These are phyloP conservation scores for Plasmopara viticola DNA, from an alignment of 352 stramenopile genomes.

Conservation along the genomic window DNA sequence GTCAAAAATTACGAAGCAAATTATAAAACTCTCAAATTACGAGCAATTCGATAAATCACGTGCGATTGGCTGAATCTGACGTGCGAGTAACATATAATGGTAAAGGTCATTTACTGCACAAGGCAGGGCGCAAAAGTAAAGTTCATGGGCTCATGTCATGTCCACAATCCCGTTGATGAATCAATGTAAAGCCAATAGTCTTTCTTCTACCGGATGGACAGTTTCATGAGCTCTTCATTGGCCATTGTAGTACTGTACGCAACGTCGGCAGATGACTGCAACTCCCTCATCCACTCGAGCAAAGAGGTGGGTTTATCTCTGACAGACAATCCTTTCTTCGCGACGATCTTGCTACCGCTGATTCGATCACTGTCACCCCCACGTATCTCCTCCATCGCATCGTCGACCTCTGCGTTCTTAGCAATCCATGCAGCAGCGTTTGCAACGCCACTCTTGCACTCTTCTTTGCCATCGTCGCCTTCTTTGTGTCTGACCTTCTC, in stretches of 20 bases:
- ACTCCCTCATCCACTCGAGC: constrained; percentile 30
- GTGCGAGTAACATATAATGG: too few relatives aligned
- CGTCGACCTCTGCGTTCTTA: constrained; percentile 3
- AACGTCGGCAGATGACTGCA: constrained; percentile 34
- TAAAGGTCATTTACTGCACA: too few relatives aligned
- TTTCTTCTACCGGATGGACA: constrained; percentile 16
- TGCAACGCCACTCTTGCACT: neutral
- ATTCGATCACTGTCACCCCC: constrained; percentile 7
- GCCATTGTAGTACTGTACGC: constrained; percentile 38
- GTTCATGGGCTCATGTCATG: too few relatives aligned
- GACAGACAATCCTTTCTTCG: neutral
- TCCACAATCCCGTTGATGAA: too few relatives aligned
- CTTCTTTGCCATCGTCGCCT: constrained; percentile 11
- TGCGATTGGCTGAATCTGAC: too few relatives aligned
- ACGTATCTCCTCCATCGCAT: constrained; percentile 4
- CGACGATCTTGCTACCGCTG: constrained; percentile 1
- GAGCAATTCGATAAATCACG: too few relatives aligned
- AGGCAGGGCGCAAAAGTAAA: too few relatives aligned
- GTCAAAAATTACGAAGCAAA: too few relatives aligned
- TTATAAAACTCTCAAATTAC: too few relatives aligned
- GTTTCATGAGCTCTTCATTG: constrained; percentile 42
- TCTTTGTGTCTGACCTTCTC: constrained; percentile 4
- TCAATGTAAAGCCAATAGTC: too few relatives aligned
- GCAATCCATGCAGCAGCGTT: constrained; percentile 7
- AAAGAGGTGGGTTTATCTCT: constrained; percentile 13